phyloP scores from a whole-genome alignment of 148 eudicot genomes.

The Spergularia bocconei region DNA sequence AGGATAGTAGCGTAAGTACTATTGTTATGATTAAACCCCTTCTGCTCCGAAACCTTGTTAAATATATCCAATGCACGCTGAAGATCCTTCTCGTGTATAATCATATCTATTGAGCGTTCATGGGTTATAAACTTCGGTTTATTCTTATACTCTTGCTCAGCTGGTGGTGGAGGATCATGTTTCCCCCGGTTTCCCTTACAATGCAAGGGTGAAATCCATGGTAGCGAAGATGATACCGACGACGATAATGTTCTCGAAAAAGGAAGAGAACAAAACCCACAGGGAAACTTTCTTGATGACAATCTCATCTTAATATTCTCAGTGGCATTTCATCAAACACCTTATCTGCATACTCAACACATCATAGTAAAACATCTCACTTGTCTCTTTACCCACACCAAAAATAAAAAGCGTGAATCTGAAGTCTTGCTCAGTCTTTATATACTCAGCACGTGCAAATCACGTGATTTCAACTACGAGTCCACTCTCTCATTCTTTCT shows the following conservation, averaged over 20 bases:
- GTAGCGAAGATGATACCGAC: constrained; percentile 21
- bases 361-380: background rate
- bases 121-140: constrained; percentile 59
- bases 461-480: too few species aligned
- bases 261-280: background rate
- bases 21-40: constrained; percentile 78
- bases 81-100: constrained; percentile 66
- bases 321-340: constrained; percentile 26
- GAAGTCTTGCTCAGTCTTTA: too few species aligned
- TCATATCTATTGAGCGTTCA: constrained; percentile 55
- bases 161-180: constrained; percentile 25
- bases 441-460: too few species aligned
- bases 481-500: too few species aligned
- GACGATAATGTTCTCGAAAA: constrained; percentile 19
- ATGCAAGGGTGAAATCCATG: constrained; percentile 37
- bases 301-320: constrained; percentile 14
- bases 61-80: constrained; percentile 74
- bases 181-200: constrained; percentile 13
- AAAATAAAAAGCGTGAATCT: too few species aligned
- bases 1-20: constrained; percentile 72
- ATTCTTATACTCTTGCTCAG: constrained; percentile 3
- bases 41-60: constrained; percentile 68
- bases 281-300: background rate
- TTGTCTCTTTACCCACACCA: too few species aligned
- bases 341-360: constrained; percentile 16